Evolutionary conservation across 768 basidiomycete genomes (phyloP).

Genomic region (Coprinopsis cinerea): DNA sequence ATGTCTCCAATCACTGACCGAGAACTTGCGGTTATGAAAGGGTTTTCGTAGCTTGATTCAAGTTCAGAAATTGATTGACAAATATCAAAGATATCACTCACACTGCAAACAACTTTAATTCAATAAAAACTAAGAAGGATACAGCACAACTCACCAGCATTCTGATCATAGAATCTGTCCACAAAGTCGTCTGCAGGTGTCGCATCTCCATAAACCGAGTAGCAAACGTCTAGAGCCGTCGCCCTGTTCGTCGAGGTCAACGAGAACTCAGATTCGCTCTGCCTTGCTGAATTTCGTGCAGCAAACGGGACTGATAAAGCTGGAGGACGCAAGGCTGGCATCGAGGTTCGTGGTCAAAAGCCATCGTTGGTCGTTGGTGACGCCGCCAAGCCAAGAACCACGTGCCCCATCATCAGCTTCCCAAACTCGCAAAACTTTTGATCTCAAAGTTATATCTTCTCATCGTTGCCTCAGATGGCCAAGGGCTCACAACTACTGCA

Average conservation of each 20-base stretch:
- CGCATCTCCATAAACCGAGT: constrained; percentile 59
- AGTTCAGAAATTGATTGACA: constrained; percentile 5
- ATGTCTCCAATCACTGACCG: constrained; percentile 69
- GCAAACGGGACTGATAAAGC: background rate
- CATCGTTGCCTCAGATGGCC: constrained; percentile 38
- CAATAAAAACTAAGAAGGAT: constrained; percentile 3
- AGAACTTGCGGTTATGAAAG: constrained; percentile 68
- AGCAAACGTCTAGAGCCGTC: constrained; percentile 64
- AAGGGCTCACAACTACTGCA: constrained; percentile 89
- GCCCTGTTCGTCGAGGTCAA: constrained; percentile 39
- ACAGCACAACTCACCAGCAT: constrained; percentile 49
- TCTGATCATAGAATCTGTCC: constrained; percentile 63
- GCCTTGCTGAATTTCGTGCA: background rate
- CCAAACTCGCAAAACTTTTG: background rate
- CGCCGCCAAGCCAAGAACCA: background rate
- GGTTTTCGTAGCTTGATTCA: constrained; percentile 66
- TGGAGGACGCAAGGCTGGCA: background rate
- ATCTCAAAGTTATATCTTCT: constrained; percentile 19
- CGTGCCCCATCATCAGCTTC: background rate
- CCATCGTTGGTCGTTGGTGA: background rate
- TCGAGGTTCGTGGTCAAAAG: background rate
- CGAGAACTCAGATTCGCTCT: constrained; percentile 28
- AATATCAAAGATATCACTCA: constrained; percentile 23
- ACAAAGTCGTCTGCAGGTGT: constrained; percentile 46
- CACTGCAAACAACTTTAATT: constrained; percentile 26